These are phyloP conservation scores for Craterostigma plantagineum DNA, from an alignment of 257 asterid species.

Conservation along the genomic window DNA sequence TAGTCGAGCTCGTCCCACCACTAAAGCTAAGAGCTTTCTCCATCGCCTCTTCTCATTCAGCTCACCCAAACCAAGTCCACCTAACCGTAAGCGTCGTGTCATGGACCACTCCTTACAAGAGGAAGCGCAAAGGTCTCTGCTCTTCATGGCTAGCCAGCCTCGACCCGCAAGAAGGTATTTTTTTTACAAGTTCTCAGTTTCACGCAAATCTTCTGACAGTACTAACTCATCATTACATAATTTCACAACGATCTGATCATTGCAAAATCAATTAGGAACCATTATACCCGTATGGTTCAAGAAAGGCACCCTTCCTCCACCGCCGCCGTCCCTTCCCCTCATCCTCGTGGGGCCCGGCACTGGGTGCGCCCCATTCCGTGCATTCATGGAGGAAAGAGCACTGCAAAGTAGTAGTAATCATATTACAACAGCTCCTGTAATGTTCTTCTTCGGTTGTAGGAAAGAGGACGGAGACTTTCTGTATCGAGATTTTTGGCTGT, in stretches of 20 bases:
- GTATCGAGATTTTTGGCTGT: slow-evolving; percentile 66
- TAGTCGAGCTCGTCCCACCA: slow-evolving; percentile 83
- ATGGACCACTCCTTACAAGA: slow-evolving; percentile 86
- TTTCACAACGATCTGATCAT: too few species aligned
- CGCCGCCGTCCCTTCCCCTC: slow-evolving; percentile 70
- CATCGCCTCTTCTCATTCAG: slow-evolving; percentile 62
- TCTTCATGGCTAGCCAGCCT: slow-evolving; percentile 86
- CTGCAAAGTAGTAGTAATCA: slow-evolving; percentile 37
- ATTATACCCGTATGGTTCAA: slow-evolving; percentile 62
- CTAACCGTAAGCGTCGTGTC: slow-evolving; percentile 64
- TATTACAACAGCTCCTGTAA: slow-evolving; percentile 52
- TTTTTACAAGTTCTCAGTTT: too few species aligned
- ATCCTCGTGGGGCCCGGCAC: slow-evolving; percentile 96
- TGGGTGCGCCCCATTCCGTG: slow-evolving; percentile 93
- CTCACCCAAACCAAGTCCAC: slow-evolving; percentile 83
- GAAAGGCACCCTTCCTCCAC: slow-evolving; percentile 74
- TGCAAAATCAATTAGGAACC: slow-evolving; percentile 29
- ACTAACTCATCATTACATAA: too few species aligned
- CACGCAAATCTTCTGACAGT: too few species aligned
- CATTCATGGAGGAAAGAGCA: slow-evolving; percentile 75
- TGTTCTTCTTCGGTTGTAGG: slow-evolving; percentile 88
- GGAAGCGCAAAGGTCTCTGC: slow-evolving; percentile 78
- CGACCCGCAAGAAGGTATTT: slow-evolving; percentile 51
- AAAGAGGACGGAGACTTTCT: slow-evolving; percentile 52
- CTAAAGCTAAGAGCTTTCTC: slow-evolving; percentile 77